phyloP scores from a whole-genome alignment of 768 basidiomycete species.

The Boletus reticulatus region DNA sequence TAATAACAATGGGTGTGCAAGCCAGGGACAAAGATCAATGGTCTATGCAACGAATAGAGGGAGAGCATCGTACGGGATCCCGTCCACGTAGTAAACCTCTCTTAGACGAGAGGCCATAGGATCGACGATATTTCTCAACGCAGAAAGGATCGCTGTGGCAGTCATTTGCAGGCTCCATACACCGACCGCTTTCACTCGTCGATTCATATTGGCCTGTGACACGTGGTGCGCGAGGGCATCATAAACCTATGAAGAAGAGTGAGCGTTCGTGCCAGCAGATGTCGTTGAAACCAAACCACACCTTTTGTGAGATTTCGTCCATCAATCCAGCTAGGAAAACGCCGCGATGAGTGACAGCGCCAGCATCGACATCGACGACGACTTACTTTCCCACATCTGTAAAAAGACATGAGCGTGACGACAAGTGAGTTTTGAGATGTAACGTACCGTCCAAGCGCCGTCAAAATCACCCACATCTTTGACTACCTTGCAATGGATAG shows the following conservation, averaged over 20 bases:
- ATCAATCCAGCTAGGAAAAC: conserved; percentile 79
- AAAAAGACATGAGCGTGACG: conserved; percentile 3
- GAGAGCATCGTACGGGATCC: conserved; percentile 30
- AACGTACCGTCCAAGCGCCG: conserved; percentile 90
- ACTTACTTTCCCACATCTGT: conserved; percentile 92
- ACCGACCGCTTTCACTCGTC: conserved; percentile 86
- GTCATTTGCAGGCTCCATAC: conserved; percentile 96
- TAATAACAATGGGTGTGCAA: background rate
- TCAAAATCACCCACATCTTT: conserved; percentile 88
- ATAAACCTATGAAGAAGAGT: conserved; percentile 55
- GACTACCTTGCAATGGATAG: conserved; percentile 87
- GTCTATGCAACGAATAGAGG: conserved; percentile 22
- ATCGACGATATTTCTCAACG: conserved; percentile 74
- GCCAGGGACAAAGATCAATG: conserved; percentile 8
- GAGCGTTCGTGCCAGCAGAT: background rate
- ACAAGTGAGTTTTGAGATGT: background rate
- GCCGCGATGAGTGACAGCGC: conserved; percentile 1
- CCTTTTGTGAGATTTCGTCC: conserved; percentile 86
- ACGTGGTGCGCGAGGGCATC: conserved; percentile 96
- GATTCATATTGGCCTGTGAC: conserved; percentile 83
- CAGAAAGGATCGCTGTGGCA: conserved; percentile 78
- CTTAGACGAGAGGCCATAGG: conserved; percentile 42
- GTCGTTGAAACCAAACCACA: conserved; percentile 21
- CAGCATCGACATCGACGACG: background rate
- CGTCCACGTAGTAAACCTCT: conserved; percentile 31